Conservation (phyloP, 371 early-diverging fungal genomes). For the Mucor indicus region DNA sequence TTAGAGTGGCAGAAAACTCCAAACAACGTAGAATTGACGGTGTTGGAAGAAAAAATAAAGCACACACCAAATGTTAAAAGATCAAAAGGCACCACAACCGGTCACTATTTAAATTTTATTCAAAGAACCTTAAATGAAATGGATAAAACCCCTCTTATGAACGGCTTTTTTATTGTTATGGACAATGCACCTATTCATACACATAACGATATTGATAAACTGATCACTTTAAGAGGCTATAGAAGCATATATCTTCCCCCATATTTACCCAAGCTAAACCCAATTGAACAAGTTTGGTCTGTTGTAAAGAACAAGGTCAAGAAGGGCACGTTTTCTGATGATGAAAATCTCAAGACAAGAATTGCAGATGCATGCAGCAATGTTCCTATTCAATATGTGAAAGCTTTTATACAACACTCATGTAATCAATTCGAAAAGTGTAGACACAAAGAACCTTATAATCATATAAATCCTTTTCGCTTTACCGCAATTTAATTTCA, state of each 20-base stretch:
- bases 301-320: conserved; percentile 2
- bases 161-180: neutral
- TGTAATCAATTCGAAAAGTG: conserved; percentile 13
- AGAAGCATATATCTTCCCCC: conserved; percentile 7
- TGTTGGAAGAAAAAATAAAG: too few species aligned
- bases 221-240: conserved; percentile 6
- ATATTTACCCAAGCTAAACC: conserved; percentile 6
- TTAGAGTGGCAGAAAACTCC: too few species aligned
- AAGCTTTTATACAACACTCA: conserved; percentile 8
- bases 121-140: neutral
- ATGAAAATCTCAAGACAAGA: neutral
- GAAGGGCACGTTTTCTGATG: conserved; percentile 1
- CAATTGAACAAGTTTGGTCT: conserved; percentile 5
- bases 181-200: conserved; percentile 1
- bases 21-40: too few species aligned
- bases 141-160: neutral
- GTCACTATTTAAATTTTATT: neutral
- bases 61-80: too few species aligned
- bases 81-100: neutral
- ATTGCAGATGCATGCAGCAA: neutral
- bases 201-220: neutral
- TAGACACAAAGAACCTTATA: conserved; percentile 9
- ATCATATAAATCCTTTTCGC: conserved; percentile 8
- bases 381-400: conserved; percentile 6
- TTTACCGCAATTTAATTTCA: conserved; percentile 4